Conservation (phyloP, 129 eudicot species). For the Artemisia argyi region DNA sequence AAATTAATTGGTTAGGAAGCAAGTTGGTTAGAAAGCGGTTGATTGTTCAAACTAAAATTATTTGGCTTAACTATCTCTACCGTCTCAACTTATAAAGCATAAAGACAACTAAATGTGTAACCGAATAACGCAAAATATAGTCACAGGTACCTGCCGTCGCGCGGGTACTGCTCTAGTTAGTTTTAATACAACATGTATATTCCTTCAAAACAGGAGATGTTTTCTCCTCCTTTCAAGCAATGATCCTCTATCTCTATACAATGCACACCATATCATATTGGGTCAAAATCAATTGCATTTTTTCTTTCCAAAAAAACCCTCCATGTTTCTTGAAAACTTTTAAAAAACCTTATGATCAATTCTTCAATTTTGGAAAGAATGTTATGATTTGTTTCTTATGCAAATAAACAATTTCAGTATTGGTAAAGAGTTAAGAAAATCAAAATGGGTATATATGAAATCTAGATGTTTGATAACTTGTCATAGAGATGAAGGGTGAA, state of each 20-base stretch:
- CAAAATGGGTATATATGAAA: slow-evolving; percentile 15
- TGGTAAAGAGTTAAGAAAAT: slow-evolving; percentile 7
- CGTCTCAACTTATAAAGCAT: too few relatives aligned
- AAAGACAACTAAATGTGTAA: too few relatives aligned
- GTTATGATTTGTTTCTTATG: slow-evolving; percentile 6
- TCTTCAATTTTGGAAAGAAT: not conserved
- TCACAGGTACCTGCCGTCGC: too few relatives aligned
- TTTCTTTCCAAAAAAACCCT: not conserved
- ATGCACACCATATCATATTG: not conserved
- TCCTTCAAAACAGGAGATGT: slow-evolving; percentile 38
- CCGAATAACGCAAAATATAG: too few relatives aligned
- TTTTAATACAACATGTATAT: slow-evolving; percentile 20
- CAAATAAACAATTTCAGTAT: not conserved
- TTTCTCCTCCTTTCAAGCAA: slow-evolving; percentile 39
- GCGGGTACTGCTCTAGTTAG: too few relatives aligned
- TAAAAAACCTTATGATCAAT: not conserved
- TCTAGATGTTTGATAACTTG: slow-evolving; percentile 27
- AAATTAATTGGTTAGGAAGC: too few relatives aligned
- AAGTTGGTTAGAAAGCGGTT: too few relatives aligned
- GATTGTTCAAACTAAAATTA: too few relatives aligned
- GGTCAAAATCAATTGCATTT: not conserved
- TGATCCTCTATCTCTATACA: slow-evolving; percentile 13
- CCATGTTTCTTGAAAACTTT: slow-evolving; percentile 14
- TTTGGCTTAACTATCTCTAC: too few relatives aligned
- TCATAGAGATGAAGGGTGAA: slow-evolving; percentile 59